Base-by-base conservation (phyloP, 371 early-diverging fungal species). In the Apophysomyces ossiformis region DNA sequence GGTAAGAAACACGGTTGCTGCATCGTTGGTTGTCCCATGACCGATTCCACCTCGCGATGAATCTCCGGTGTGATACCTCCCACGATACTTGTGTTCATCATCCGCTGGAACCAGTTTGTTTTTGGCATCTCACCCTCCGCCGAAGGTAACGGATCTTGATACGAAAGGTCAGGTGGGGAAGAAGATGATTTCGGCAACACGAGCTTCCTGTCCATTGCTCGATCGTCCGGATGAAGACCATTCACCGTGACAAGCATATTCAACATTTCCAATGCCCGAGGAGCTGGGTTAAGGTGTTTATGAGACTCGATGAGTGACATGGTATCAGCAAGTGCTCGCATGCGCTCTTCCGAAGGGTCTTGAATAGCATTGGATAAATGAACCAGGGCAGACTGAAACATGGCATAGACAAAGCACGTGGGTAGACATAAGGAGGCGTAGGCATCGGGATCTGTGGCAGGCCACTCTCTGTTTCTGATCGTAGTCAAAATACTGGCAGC, bases 51-150 rank as follows among this genome's bases (percentile, higher is more conserved):
- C 13, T 61, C 67, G 61, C 65, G 67, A 13, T 75, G 77, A 56
- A 79, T 71, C 58, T 78, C 77, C 45, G 82, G 68, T 0, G 78
- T 78, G n/a, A 81, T 77, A 0, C 82, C 82, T 47, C 82, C 82
- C 5, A 82, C 67, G 5, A 82, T 73, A 46, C 77, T 77, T 7
- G 77, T 75, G 58, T 77, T 79, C 62, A 79, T 72, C 73, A 79
- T 75, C 12, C 82, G 74, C 54, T 79, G 77, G 50, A 77, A 71
- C 56, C 73, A 68, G 1, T 60, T 66, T 3, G 75, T 71, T 45
- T 82, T 76, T 3, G 82, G 76, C 72, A 72, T 72, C 13, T 66
- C 64, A 7, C 64, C 58, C 12, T 66, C 43, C 5, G 15, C 37
- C 1, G n/a, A 39, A 2, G 35, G 6, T 21, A 12, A 56, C 38